Evolutionary conservation across 257 asterid species (phyloP), one percentile per base, ranked within the genome.

Genomic region (Solanum neorickii): DNA sequence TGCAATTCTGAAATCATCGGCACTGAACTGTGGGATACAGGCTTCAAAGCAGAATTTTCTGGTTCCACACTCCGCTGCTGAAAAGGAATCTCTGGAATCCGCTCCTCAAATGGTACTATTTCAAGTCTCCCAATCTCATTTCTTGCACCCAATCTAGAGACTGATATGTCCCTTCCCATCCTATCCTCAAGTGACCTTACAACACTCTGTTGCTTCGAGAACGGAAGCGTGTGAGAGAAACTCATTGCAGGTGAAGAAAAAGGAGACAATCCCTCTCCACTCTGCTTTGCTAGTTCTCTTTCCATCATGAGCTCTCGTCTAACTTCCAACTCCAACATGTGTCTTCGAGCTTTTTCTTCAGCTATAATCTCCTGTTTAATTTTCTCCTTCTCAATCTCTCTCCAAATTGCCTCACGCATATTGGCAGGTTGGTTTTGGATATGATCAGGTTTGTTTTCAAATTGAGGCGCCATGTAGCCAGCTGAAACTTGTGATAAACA

Each of bases 311-410:
- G 74, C 87, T 94, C 97, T 77, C 89, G 87, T 89, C 95, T 90
- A 74, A 93, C 97, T 88, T 94, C 98, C 74, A 90, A 94, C 89
- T 94, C 97, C 41, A 94, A 66, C 21, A 66, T 87, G 11, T 92
- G 94, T 87, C 94, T 95, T 88, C 92, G 87, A 7, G 90, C 78
- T 10, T 89, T 82, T 88, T 93, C 97, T 5, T 91, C 87, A 77
- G 86, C 87, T 76, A 93, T 93, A 59, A 95, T 92, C 87, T 93
- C 95, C 82, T 90, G 91, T 65, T 96, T 90, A 27, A 94, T 94
- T 29, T 59, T 84, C 82, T 92, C 91, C 89, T 93, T 94, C 86
- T 95, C 85, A 49, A 82, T 39, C 62, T 90, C 94, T 83, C 91
- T 91, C 87, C 52, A 84, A 65, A 87, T 84, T 20, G 87, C 84